Base-by-base conservation (phyloP, 2,329 filamentous ascomycete species). In the Canariomyces notabilis region DNA sequence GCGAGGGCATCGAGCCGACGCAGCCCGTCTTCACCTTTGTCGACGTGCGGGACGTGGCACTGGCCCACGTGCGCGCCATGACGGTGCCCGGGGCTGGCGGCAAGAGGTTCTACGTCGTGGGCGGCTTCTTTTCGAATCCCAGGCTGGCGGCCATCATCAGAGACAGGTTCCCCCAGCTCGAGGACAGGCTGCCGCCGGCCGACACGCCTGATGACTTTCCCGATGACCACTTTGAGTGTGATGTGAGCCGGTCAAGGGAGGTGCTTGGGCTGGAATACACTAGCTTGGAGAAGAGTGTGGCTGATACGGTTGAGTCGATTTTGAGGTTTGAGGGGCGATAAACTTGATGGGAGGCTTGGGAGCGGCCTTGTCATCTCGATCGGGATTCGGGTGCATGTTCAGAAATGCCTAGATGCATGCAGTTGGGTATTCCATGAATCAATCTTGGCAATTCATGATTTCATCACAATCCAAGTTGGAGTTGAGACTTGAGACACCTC, bases 71-170 rank as follows among this genome's bases (percentile, higher is more conserved):
- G n/a, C 70, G 71, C 19, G 79, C 80, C 0, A 67, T 79, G 37
- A 64, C 78, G 51, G 68, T 77, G 20, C 70, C 75, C 0, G 75
- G 76, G 16, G 80, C 77, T 1, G 79, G 76, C 0, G 70, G 72
- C 29, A 75, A 82, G 62, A 72, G 84, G 2, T 86, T 84, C 65
- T 82, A 85, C 59, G 59, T 83, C 35, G 76, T 81, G 0, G 74
- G 74, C 0, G 78, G 76, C 0, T 70, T 76, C 56, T 85, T 83
- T 59, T 74, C 69, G 42, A 85, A 85, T 60, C 75, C 75, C 57
- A 68, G 75, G 57, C 74, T 83, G 29, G 71, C 69, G 0, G 70
- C 79, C 41, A 69, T 79, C 32, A 72, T 85, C 38, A 65, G 69
- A 42, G 74, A 75, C 55, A 65, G 74, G 48, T 79, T 79, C 55